Base-by-base conservation (phyloP, 805 yeast genomes). In the Clavispora phyllophila region DNA sequence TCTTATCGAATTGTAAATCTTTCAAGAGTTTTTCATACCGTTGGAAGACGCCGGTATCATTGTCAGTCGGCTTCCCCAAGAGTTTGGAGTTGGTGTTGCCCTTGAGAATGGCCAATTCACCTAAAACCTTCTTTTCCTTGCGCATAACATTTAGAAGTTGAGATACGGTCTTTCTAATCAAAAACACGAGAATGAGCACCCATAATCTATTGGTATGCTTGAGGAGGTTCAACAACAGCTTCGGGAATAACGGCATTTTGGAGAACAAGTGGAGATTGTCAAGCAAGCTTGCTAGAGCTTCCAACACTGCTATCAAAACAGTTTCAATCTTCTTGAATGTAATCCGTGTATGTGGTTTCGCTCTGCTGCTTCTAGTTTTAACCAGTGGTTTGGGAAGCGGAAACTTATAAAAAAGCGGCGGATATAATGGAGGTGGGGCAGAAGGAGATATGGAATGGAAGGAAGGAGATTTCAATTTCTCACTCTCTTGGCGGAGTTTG, bases 151-250 rank as follows among this genome's bases (percentile, higher is more conserved):
- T 70, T 12, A 68, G 51, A 38, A 70, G 61, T 50, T 70, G 75
- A 1, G 73, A 64, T 5, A 66, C 46, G 9, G 74, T 68, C 43
- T 69, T 69, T 31, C 73, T 49, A 17, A 70, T 64, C 51, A 70
- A 59, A 38, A 70, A 70, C 4, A 70, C 51, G 46, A 70, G 53
- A 10, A 70, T 63, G 18, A 70, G 53, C 29, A 70, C 63, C 75
- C 75, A 70, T 34, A 70, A 48, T 47, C 66, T 66, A 50, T 70
- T 70, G 43, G 75, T 70, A 41, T 69, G 70, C 41, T 66, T 66
- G 38, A 70, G 54, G 17, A 69, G 42, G 7, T 55, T 55, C 15
- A 53, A 25, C 9, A 70, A 48, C 18, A 45, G 47, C 42, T 64
- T 50, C 2, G 75, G 75, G 44, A 70, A 70, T 70, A 68, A 64